Percentiles rank a stretch among this genome's conserved stretches.
These are phyloP conservation scores for Fusarium robinianum DNA, from an alignment of 2,329 filamentous ascomycete genomes.

Conservation along the genomic window DNA sequence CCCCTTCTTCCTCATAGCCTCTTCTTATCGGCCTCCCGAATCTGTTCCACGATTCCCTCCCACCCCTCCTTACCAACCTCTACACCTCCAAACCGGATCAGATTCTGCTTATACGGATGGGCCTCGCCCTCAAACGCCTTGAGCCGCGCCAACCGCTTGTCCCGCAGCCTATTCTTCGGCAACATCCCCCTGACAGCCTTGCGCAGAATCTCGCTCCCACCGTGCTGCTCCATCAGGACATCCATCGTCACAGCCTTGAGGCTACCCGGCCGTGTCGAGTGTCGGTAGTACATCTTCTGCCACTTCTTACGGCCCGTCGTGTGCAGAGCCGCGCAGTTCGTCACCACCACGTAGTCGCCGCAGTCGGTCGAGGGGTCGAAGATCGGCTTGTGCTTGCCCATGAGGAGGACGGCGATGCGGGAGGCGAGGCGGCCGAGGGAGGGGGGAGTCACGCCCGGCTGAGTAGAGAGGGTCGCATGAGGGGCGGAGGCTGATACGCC, in stretches of 20 bases:
- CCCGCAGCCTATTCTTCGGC: conserved; percentile 91
- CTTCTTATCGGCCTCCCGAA: conserved; percentile 54
- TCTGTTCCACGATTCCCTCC: conserved; percentile 55
- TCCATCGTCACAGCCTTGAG: conserved; percentile 93
- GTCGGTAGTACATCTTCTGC: conserved; percentile 95
- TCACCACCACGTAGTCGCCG: conserved; percentile 97
- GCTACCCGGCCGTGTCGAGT: conserved; percentile 87
- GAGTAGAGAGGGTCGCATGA: conserved; percentile 64
- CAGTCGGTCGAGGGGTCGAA: conserved; percentile 97
- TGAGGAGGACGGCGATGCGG: conserved; percentile 82
- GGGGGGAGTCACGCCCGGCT: conserved; percentile 64
- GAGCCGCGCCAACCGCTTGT: conserved; percentile 82
- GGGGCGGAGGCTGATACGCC: conserved; percentile 72
- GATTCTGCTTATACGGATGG: conserved; percentile 90
- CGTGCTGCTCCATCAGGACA: conserved; percentile 89
- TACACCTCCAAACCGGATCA: conserved; percentile 72
- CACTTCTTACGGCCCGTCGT: conserved; percentile 89
- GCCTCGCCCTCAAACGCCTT: conserved; percentile 95
- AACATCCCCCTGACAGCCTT: conserved; percentile 96
- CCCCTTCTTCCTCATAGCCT: conserved; percentile 50
- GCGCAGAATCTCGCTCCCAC: conserved; percentile 86
- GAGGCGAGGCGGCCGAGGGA: conserved; percentile 90
- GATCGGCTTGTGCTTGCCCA: conserved; percentile 99
- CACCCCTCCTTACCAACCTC: conserved; percentile 58
- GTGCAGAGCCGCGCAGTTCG: conserved; percentile 83